Base-by-base conservation (phyloP, 495 filamentous ascomycete genomes). In the Aspergillus heteromorphus region DNA sequence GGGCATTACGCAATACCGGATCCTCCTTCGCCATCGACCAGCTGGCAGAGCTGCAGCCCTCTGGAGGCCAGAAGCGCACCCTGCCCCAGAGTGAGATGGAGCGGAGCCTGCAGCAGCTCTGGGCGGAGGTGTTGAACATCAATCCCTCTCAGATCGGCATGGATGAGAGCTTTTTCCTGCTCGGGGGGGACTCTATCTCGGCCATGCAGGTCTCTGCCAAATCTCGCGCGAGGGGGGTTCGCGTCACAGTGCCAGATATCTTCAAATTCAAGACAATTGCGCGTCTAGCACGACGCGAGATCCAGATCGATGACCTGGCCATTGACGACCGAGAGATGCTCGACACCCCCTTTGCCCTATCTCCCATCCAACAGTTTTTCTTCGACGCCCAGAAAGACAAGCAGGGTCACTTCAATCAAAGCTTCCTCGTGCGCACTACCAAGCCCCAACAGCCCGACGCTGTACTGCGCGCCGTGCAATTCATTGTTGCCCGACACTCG, bases 291-390 rank as follows among this genome's bases (percentile, higher is more conserved):
- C 42, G 19, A n/a, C 23, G 42, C 20, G 19, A 45, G 42, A 25
- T 23, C 11, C 17, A 17, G 19, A 23, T 10, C 23, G 20, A 14
- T 25, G 18, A 10, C 20, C 20, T 14, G 11, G 4, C 20, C 42
- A 23, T 25, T 23, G 42, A 45, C 20, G 42, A 45, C 17, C 42
- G 17, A 10, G 42, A 45, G 19, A 3, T 21, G 11, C 42, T 23
- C n/a, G 40, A 61, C 41, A 19, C 25, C 2, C 34, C 31, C 38
- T 60, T 60, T 48, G 75, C 76, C 6, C 72, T 87, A 13, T 78
- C 83, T 1, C 85, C 85, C 0, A 84, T 87, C 67, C 85, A 88
- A 57, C 69, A 76, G 17, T 54, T 85, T 10, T 86, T 80, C 61
- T 86, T 87, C 59, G 69, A 84, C 20, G 48, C 60, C 18, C 53